Conservation (phyloP, 2,329 filamentous ascomycete genomes). For the Aspergillus versicolor region DNA sequence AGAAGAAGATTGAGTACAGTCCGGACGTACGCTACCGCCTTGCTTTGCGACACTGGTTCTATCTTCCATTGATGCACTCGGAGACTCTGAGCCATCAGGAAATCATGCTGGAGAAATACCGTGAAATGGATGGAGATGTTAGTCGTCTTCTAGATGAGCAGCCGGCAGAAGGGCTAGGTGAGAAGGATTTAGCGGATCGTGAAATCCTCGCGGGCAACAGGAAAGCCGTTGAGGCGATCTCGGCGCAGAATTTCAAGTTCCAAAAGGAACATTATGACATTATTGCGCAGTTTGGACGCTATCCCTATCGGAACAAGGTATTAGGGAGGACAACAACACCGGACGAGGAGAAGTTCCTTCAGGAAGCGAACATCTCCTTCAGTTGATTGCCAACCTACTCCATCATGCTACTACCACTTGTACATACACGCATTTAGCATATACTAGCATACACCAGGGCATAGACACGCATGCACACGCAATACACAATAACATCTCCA, state of each 20-base stretch:
- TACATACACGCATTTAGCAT: not conserved
- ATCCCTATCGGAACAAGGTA: conserved; percentile 6
- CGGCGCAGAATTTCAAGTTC: not conserved
- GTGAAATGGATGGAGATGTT: conserved; percentile 5
- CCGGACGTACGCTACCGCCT: conserved; percentile 35
- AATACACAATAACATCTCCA: not conserved
- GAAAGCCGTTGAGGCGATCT: not conserved
- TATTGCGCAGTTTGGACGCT: conserved; percentile 7
- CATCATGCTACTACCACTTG: not conserved
- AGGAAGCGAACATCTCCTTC: conserved; percentile 2
- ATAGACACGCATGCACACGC: not conserved
- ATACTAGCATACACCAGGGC: not conserved
- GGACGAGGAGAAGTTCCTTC: conserved; percentile 8
- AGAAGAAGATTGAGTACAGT: conserved; percentile 24
- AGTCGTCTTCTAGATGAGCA: not conserved
- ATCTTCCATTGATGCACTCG: conserved; percentile 60
- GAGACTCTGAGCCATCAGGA: conserved; percentile 5
- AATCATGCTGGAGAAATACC: not conserved
- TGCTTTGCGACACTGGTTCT: conserved; percentile 55
- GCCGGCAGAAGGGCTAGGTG: not conserved
- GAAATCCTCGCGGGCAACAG: not conserved
- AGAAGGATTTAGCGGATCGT: not conserved
- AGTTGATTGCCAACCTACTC: not conserved
- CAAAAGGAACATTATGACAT: conserved; percentile 11
- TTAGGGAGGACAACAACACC: not conserved